phyloP scores from a whole-genome alignment of 257 asterid species.

The Striga asiatica region DNA sequence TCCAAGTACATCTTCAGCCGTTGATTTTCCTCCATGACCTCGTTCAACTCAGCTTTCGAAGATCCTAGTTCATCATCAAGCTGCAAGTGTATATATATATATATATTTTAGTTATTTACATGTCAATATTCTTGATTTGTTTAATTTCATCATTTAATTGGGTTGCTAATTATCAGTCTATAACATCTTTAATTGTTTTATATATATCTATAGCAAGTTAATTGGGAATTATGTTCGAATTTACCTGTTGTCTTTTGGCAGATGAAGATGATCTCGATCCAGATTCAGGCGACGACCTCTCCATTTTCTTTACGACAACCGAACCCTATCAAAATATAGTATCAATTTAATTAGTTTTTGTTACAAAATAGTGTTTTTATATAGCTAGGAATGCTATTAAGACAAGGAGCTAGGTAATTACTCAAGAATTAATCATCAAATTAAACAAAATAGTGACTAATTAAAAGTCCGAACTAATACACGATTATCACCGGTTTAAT shows the following conservation, averaged over 20 bases:
- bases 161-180: no score
- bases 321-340: slow-evolving; percentile 15
- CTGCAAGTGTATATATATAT: slow-evolving; percentile 15
- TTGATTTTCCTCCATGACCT: slow-evolving; percentile 74
- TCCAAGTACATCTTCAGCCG: slow-evolving; percentile 49
- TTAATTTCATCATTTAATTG: no score
- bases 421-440: neutral
- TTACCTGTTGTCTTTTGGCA: slow-evolving; percentile 35
- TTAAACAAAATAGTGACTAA: no score
- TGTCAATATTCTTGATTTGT: neutral
- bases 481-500: no score
- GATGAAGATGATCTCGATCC: slow-evolving; percentile 46
- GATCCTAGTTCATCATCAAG: slow-evolving; percentile 45
- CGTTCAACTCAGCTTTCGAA: slow-evolving; percentile 61
- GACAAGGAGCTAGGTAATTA: neutral
- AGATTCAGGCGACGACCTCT: slow-evolving; percentile 39
- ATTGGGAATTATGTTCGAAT: no score
- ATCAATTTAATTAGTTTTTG: no score
- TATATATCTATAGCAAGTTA: no score
- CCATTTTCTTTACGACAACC: slow-evolving; percentile 21
- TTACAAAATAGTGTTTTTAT: neutral
- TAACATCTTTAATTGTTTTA: no score
- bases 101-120: no score
- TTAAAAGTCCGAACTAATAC: no score
- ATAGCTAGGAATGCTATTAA: neutral